Conservation (phyloP, 1,284 basidiomycete genomes). For the Prillingera fragicola region DNA sequence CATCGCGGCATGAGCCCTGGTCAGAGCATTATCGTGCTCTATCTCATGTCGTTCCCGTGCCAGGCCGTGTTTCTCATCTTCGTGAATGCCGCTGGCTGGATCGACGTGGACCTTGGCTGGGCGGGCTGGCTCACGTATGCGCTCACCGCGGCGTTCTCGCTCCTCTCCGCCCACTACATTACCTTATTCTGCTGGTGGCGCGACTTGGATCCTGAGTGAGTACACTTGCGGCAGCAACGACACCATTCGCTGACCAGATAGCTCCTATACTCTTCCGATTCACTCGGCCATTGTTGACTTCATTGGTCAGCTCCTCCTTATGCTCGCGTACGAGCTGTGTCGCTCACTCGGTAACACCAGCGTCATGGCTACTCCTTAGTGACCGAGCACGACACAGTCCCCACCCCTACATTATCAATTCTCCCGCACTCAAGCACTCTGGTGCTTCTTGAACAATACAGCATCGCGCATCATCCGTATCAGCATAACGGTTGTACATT, state of each 20-base stretch:
- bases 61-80: conserved; percentile 66
- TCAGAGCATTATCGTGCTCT: conserved; percentile 55
- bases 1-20: conserved; percentile 30
- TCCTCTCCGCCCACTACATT: conserved; percentile 62
- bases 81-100: conserved; percentile 66
- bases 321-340: conserved; percentile 50
- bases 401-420: too few species aligned
- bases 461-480: too few species aligned
- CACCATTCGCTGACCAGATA: conserved; percentile 7
- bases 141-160: conserved; percentile 61
- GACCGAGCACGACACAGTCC: too few species aligned
- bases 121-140: conserved; percentile 64
- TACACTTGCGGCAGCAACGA: conserved; percentile 1
- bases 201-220: conserved; percentile 73
- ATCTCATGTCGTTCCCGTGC: conserved; percentile 68
- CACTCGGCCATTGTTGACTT: conserved; percentile 88
- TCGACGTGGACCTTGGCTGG: conserved; percentile 63
- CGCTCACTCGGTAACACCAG: conserved; percentile 14
- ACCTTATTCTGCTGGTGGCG: conserved; percentile 77
- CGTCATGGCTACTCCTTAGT: too few species aligned
- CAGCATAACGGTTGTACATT: too few species aligned
- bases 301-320: conserved; percentile 75
- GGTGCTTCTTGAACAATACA: too few species aligned
- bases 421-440: too few species aligned
- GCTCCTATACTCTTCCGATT: conserved; percentile 83